A percentile compares a stretch with the other conserved stretches of the same genome.
Conservation (phyloP, 306 rosid genomes). For the Prunus dulcis region DNA sequence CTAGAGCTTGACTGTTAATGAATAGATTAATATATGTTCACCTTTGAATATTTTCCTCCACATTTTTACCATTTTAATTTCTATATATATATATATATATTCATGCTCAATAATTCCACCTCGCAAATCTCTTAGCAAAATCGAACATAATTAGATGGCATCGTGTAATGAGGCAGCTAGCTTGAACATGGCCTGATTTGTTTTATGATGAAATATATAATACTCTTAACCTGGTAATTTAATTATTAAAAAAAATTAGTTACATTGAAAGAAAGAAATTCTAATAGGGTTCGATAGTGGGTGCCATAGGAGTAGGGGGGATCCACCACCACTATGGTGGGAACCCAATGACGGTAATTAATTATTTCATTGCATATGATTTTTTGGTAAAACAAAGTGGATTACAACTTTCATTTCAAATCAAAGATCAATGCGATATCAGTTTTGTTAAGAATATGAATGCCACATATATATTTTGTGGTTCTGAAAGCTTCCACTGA, state of each 20-base stretch:
- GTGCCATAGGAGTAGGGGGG: too few relatives aligned
- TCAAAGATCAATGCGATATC: neutral
- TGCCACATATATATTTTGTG: slow-evolving; percentile 1
- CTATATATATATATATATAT: neutral
- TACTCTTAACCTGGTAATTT: neutral
- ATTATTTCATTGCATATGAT: neutral
- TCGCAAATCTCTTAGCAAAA: neutral
- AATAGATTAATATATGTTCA: too few relatives aligned
- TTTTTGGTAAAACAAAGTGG: neutral
- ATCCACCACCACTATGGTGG: too few relatives aligned
- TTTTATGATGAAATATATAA: neutral
- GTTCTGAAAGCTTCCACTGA: slow-evolving; percentile 1
- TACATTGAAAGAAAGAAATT: too few relatives aligned
- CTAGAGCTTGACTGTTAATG: neutral
- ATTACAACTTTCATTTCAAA: slow-evolving; percentile 7
- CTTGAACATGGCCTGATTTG: neutral
- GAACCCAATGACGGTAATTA: neutral
- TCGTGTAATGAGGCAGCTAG: neutral
- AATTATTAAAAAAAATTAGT: too few relatives aligned
- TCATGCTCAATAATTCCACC: neutral
- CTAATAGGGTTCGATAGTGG: too few relatives aligned
- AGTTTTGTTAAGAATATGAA: slow-evolving; percentile 1
- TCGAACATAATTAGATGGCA: neutral
- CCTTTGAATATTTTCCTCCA: neutral
- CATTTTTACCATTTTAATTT: neutral